Base-by-base conservation (phyloP, 2,329 filamentous ascomycete genomes). In the Madurella fahalii region DNA sequence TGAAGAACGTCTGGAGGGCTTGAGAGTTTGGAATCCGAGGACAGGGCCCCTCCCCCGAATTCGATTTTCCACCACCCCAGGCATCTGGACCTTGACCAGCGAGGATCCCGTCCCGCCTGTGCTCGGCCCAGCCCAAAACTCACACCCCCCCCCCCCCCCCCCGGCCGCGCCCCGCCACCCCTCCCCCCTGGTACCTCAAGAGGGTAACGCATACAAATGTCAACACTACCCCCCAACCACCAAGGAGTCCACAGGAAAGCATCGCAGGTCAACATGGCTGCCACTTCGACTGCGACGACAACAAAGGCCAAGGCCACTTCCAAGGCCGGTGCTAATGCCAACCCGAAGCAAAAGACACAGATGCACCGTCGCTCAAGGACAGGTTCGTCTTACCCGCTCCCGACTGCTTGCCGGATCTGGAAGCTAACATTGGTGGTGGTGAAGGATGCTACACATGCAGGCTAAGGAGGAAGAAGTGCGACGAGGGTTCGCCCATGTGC, bases 331-430 rank as follows among this genome's bases (percentile, higher is more conserved):
- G 77, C 65, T 63, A 69, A 69, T 63, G 75, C 75, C 64, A 75
- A 77, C 66, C 71, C 82, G 61, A 90, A 88, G 74, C 76, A 82
- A 68, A 87, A 89, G 74, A 76, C 84, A 67, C 93, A 95, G 78
- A 91, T 94, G 85, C 93, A 96, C 74, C 86, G 91, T 71, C 84
- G 93, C 68, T 96, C 93, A 73, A 85, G 93, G 75, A 95, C 91
- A 84, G 92, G 92, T 96, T 81, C 68, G 87, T 82, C 39, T 43
- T 52, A 42, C 52, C 62, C 53, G 53, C 60, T 62, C 58, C 61
- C 62, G 62, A 37, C 50, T 58, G 30, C 30, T 46, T 46, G 45
- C 52, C 43, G 17, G 54, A 61, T 57, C 45, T 53, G 48, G 47
- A 64, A 58, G 65, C 73, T 72, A 63, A 74, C 68, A 52, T 56